Conservation (phyloP, 371 early-diverging fungal species). For the Mortierella sp. region DNA sequence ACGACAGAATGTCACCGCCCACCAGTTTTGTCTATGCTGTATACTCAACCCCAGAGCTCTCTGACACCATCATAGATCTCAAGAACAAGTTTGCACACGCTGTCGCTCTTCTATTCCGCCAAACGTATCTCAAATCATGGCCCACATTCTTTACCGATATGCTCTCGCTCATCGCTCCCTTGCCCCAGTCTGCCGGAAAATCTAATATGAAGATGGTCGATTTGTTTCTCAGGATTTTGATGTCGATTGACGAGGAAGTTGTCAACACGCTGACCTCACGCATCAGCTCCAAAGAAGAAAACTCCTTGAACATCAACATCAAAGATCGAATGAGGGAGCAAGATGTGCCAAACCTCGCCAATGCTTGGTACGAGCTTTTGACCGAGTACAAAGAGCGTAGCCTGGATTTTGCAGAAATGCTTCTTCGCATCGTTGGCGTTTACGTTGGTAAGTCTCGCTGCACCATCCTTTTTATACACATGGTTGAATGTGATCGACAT, state of each 20-base stretch:
- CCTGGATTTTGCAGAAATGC: slow-evolving; percentile 68
- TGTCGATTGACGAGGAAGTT: slow-evolving; percentile 92
- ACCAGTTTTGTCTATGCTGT: too few relatives aligned
- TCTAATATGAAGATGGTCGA: slow-evolving; percentile 75
- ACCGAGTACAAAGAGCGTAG: slow-evolving; percentile 65
- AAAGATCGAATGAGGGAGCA: slow-evolving; percentile 94
- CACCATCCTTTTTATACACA: not conserved
- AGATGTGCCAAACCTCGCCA: slow-evolving; percentile 80
- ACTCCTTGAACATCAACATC: slow-evolving; percentile 80
- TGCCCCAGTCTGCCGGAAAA: slow-evolving; percentile 42
- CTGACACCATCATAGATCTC: slow-evolving; percentile 62
- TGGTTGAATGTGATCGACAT: too few relatives aligned
- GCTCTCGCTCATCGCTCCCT: slow-evolving; percentile 68
- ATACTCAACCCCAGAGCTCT: not conserved
- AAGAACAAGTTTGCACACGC: slow-evolving; percentile 90
- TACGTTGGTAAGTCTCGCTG: slow-evolving; percentile 60
- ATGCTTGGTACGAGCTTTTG: slow-evolving; percentile 81
- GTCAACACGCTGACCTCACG: slow-evolving; percentile 82
- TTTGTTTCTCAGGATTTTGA: slow-evolving; percentile 83
- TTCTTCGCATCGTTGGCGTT: slow-evolving; percentile 73
- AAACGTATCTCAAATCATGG: slow-evolving; percentile 90
- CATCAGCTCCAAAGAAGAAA: slow-evolving; percentile 69
- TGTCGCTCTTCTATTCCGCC: slow-evolving; percentile 84
- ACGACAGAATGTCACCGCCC: not conserved
- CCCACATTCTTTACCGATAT: slow-evolving; percentile 89